phyloP scores from a whole-genome alignment of 1,284 basidiomycete genomes.

The Pseudozyma pruni region DNA sequence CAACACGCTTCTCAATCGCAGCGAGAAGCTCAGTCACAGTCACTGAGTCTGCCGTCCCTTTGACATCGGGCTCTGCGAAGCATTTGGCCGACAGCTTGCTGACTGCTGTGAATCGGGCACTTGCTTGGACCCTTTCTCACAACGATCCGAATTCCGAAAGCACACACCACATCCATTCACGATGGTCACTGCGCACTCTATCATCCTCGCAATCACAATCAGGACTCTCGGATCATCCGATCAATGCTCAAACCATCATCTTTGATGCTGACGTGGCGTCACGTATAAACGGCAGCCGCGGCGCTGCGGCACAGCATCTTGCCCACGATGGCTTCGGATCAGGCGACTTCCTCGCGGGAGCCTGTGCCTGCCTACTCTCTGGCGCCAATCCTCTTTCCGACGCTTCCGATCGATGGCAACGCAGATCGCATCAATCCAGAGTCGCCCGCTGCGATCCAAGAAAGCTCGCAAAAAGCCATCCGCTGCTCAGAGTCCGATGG shows the following conservation, averaged over 20 bases:
- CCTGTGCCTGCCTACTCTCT: conserved; percentile 47
- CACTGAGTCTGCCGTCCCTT: no score
- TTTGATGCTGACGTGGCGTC: neutral
- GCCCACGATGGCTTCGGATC: conserved; percentile 14
- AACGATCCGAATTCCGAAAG: conserved; percentile 33
- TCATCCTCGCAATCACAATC: no score
- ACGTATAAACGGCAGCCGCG: neutral
- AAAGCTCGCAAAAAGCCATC: conserved; percentile 32
- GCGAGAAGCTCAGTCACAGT: no score
- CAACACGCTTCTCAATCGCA: conserved; percentile 10
- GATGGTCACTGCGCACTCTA: conserved; percentile 13
- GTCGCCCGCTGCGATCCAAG: conserved; percentile 49
- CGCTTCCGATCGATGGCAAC: conserved; percentile 27
- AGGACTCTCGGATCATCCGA: no score
- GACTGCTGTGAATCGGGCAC: no score
- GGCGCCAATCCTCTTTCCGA: conserved; percentile 50
- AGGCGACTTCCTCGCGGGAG: conserved; percentile 11
- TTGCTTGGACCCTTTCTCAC: conserved; percentile 20
- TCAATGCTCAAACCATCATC: no score
- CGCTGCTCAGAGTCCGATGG: conserved; percentile 45
- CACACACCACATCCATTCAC: neutral
- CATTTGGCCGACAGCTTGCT: no score
- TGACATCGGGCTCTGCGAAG: no score
- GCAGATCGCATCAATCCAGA: conserved; percentile 15
- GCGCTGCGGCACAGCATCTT: conserved; percentile 1